phyloP scores from a whole-genome alignment of 2,329 filamentous ascomycete species.

The Macroventuria anomochaeta region DNA sequence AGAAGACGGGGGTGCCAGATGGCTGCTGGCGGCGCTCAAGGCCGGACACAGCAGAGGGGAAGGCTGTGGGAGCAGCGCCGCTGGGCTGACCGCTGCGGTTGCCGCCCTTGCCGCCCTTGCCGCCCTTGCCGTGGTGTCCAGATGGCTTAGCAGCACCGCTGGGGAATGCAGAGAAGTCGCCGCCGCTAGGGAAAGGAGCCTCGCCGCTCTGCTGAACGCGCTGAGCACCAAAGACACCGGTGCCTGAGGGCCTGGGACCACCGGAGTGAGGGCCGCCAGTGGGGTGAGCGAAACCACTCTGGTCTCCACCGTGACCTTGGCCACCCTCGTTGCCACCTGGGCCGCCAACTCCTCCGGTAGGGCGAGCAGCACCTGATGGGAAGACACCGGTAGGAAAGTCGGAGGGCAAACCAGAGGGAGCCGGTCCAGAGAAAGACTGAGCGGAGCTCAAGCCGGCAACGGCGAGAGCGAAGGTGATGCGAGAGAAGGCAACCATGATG shows the following conservation, averaged over 20 bases:
- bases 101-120: background rate
- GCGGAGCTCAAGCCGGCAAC: constrained; percentile 14
- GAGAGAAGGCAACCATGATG: constrained; percentile 20
- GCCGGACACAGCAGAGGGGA: background rate
- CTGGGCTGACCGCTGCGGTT: background rate
- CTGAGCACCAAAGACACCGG: background rate
- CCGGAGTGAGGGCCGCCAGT: constrained; percentile 6
- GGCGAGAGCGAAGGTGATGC: constrained; percentile 9
- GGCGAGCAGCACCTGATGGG: constrained; percentile 2
- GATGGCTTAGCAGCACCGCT: constrained; percentile 8
- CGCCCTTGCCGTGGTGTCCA: constrained; percentile 7
- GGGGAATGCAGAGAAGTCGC: constrained; percentile 4
- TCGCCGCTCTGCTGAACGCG: constrained; percentile 2
- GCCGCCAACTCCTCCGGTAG: constrained; percentile 3
- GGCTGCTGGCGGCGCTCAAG: constrained; percentile 5
- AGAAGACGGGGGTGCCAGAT: background rate
- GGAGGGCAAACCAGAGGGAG: background rate
- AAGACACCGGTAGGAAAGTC: constrained; percentile 1
- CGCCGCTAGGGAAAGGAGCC: constrained; percentile 5
- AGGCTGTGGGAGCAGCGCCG: background rate
- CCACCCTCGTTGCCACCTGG: background rate
- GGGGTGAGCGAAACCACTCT: constrained; percentile 5
- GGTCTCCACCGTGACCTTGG: constrained; percentile 4
- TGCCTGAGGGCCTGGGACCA: background rate
- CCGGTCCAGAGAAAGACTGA: constrained; percentile 3